phyloP scores from a whole-genome alignment of 495 filamentous ascomycete species.

The Neurospora discreta region DNA sequence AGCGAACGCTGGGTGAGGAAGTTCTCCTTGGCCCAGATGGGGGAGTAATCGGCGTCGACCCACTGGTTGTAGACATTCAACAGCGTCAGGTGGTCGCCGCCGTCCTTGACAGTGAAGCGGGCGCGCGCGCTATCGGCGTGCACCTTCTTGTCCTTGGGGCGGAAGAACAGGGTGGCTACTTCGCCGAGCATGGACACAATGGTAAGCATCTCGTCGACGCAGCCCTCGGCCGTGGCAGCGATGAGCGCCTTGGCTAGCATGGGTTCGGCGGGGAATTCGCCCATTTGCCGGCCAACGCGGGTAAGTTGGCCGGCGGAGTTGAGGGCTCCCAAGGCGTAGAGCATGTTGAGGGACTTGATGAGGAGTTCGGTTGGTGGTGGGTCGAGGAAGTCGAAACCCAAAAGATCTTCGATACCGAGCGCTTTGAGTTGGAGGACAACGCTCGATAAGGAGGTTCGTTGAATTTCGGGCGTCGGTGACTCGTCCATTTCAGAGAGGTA shows the following conservation, averaged over 20 bases:
- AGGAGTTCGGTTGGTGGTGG: slow-evolving; percentile 84
- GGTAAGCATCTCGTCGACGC: slow-evolving; percentile 89
- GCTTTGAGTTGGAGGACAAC: slow-evolving; percentile 82
- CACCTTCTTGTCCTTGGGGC: slow-evolving; percentile 95
- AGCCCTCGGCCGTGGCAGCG: slow-evolving; percentile 77
- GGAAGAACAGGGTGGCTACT: slow-evolving; percentile 80
- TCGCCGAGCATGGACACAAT: slow-evolving; percentile 93
- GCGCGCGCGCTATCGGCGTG: slow-evolving; percentile 89
- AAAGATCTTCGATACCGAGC: slow-evolving; percentile 84
- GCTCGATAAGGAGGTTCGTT: slow-evolving; percentile 74
- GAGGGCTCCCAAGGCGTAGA: slow-evolving; percentile 84
- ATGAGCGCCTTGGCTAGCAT: slow-evolving; percentile 89
- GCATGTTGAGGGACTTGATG: slow-evolving; percentile 80
- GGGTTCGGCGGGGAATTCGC: slow-evolving; percentile 89
- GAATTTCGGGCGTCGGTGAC: slow-evolving; percentile 88
- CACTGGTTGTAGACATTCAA: slow-evolving; percentile 98
- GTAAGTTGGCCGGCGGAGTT: slow-evolving; percentile 87
- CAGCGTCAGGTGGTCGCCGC: slow-evolving; percentile 81
- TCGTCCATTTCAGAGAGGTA: slow-evolving; percentile 93
- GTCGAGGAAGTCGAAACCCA: slow-evolving; percentile 96
- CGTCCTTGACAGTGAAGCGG: slow-evolving; percentile 84
- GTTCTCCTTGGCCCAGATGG: slow-evolving; percentile 86
- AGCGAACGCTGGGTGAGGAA: slow-evolving; percentile 85
- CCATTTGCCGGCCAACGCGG: slow-evolving; percentile 89
- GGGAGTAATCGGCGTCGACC: slow-evolving; percentile 84